A percentile compares a stretch with the other conserved stretches of the same genome.
Evolutionary conservation across 2,329 filamentous ascomycete species (phyloP).

Genomic region (Diaporthe vexans): DNA sequence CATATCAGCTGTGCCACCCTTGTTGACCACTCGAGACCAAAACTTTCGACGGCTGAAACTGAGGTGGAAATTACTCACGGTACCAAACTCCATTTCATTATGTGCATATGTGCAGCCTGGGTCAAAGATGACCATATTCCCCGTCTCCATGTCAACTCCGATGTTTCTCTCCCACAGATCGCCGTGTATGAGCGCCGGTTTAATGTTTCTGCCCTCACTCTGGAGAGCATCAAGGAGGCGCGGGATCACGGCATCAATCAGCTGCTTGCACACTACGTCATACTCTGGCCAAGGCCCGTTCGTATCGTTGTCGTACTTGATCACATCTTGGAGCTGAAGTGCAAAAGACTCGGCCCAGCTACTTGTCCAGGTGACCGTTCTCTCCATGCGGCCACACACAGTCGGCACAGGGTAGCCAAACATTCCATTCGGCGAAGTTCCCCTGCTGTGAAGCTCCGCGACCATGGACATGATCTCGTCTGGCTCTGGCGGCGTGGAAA

Average conservation of each 20-base stretch:
- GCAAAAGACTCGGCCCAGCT: constrained; percentile 18
- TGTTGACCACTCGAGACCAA: not conserved
- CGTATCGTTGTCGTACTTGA: constrained; percentile 29
- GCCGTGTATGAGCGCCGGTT: constrained; percentile 1
- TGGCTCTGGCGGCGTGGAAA: constrained; percentile 7
- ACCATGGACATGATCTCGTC: not conserved
- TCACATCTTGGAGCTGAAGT: constrained; percentile 3
- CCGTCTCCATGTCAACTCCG: constrained; percentile 7
- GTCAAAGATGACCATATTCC: constrained; percentile 8
- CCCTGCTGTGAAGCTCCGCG: not conserved
- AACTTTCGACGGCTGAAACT: not conserved
- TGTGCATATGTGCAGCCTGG: constrained; percentile 23
- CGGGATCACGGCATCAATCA: constrained; percentile 13
- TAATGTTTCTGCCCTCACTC: constrained; percentile 18
- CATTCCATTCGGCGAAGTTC: constrained; percentile 3
- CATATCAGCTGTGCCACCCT: not conserved
- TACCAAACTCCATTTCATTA: constrained; percentile 20
- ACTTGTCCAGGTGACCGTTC: not conserved
- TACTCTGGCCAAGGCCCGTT: constrained; percentile 20
- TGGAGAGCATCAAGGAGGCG: constrained; percentile 16
- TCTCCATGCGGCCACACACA: constrained; percentile 2
- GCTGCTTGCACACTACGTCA: constrained; percentile 9
- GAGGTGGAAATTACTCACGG: not conserved
- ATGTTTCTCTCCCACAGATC: constrained; percentile 24
- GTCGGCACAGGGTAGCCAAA: constrained; percentile 11